Evolutionary conservation across 78 protist species (phyloP), one percentile per base, ranked within the genome.

Genomic region (Mantamonas sphyraenae): DNA sequence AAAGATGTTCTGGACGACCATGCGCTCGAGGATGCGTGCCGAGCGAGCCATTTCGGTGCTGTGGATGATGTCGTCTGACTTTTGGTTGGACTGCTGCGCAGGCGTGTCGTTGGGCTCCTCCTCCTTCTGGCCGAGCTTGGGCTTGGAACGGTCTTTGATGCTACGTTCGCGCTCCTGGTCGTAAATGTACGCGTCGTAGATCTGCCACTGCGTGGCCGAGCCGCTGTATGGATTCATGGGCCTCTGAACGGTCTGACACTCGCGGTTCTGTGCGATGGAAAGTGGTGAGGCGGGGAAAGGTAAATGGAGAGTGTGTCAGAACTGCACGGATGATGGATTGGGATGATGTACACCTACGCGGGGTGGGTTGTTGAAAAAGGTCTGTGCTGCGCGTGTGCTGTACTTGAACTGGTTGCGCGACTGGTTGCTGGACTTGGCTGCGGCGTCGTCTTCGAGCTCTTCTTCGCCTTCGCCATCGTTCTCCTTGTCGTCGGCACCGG

Each of bases 401-500:
- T 72, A 91, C 79, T 87, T 91, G 84, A 91, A 91, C 75, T 81
- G 82, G 76, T 90, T 90, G 33, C 74, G 62, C 45, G 80, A 71
- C 12, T 9, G n/a, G 45, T 35, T 38, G 43, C 71, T 55, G 9
- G 51, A 8, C 22, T n/a, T 71, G 28, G 28, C 67, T 0, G 30
- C 61, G 40, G 37, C 40, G 65, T 30, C 89, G 1, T 43, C 67
- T 5, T 71, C n/a, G n/a, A n/a, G 70, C 30, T 0, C 67, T 4
- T 2, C 31, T 43, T 60, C 74, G 9, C 22, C 57, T 33, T 56
- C 64, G 61, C 34, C 50, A 0, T 67, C 76, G 28, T 43, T 72
- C 10, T 28, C 66, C 65, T 60, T 58, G 17, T 7, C 64, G 31
- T 53, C 74, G 63, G 53, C 74, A 2, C 39, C 51, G 17, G 35